Conservation (phyloP, 2,329 filamentous ascomycete species). For the Cordyceps tenuipes region DNA sequence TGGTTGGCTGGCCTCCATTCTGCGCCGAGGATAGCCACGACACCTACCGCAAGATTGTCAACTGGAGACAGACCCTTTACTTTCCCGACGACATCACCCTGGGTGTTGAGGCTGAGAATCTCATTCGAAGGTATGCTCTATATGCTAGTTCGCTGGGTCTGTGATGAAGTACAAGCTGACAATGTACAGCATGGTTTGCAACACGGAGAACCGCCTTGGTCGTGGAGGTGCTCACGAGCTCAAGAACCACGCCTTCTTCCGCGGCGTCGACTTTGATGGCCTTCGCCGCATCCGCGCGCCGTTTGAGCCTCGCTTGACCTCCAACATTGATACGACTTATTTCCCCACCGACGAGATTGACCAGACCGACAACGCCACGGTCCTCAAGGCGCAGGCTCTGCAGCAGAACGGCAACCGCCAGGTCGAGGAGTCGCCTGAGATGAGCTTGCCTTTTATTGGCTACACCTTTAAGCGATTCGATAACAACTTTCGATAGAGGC, state of each 20-base stretch:
- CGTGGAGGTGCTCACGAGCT: conserved; percentile 82
- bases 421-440: conserved; percentile 77
- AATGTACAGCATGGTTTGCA: conserved; percentile 73
- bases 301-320: conserved; percentile 88
- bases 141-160: neutral
- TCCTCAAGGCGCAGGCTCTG: conserved; percentile 74
- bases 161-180: conserved; percentile 12
- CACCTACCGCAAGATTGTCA: conserved; percentile 98
- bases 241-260: conserved; percentile 92
- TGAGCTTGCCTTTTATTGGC: conserved; percentile 71
- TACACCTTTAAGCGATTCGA: conserved; percentile 88
- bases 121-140: conserved; percentile 72
- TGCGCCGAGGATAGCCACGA: conserved; percentile 96
- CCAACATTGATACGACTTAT: conserved; percentile 93
- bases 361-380: conserved; percentile 85
- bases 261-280: conserved; percentile 89
- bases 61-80: conserved; percentile 91
- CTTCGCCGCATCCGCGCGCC: conserved; percentile 88
- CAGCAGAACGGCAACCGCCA: conserved; percentile 49
- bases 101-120: conserved; percentile 78
- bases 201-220: conserved; percentile 85
- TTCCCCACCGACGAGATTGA: conserved; percentile 99
- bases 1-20: conserved; percentile 98
- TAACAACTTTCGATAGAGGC: conserved; percentile 53
- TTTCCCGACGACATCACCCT: conserved; percentile 94